Percentiles rank a stretch among this genome's conserved stretches.
These are phyloP conservation scores for Hondaea fermentalgiana DNA, from an alignment of 108 stramenopile genomes.

Conservation along the genomic window DNA sequence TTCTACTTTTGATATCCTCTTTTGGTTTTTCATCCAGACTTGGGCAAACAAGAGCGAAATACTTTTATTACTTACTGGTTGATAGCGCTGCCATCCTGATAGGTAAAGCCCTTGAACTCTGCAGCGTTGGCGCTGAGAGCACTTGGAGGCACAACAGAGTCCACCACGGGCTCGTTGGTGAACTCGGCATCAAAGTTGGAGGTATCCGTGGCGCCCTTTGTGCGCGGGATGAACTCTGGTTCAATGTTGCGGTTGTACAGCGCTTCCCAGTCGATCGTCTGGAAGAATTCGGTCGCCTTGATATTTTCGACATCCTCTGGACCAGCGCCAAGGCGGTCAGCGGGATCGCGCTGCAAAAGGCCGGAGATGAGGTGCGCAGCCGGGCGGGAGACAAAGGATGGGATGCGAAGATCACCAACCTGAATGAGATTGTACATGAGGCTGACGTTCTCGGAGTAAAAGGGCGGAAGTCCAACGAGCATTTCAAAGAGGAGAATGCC, in stretches of 20 bases:
- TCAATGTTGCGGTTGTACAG: slow-evolving; percentile 65
- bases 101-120: slow-evolving; percentile 43
- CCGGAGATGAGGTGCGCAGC: slow-evolving; percentile 60
- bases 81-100: slow-evolving; percentile 8
- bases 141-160: not conserved
- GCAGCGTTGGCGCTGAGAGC: not conserved
- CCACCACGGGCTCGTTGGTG: slow-evolving; percentile 66
- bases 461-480: slow-evolving; percentile 93
- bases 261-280: slow-evolving; percentile 71
- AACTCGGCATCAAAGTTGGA: slow-evolving; percentile 39
- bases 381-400: slow-evolving; percentile 52
- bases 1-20: not conserved
- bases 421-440: slow-evolving; percentile 90
- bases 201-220: slow-evolving; percentile 15
- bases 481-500: slow-evolving; percentile 95
- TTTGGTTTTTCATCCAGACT: not conserved
- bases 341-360: slow-evolving; percentile 79
- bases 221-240: slow-evolving; percentile 76
- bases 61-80: not conserved
- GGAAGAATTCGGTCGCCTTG: slow-evolving; percentile 77
- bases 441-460: slow-evolving; percentile 89
- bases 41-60: not conserved
- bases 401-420: slow-evolving; percentile 76
- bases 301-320: slow-evolving; percentile 78
- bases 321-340: slow-evolving; percentile 74